phyloP scores from a whole-genome alignment of 371 early-diverging fungal genomes.

The Amoeboaphelidium protococcarum region DNA sequence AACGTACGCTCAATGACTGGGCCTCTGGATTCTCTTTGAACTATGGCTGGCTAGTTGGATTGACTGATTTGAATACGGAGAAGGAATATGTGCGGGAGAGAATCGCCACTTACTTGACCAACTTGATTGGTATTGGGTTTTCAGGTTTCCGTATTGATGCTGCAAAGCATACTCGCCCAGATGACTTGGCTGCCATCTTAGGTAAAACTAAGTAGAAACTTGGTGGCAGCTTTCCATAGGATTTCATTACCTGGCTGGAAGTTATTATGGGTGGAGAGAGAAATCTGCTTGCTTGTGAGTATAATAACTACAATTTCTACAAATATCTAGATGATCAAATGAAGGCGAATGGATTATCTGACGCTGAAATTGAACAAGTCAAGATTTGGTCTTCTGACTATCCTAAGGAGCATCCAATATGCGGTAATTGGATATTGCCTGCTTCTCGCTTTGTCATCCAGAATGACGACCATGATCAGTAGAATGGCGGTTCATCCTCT shows the following conservation, averaged over 20 bases:
- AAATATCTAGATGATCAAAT: constrained; percentile 2
- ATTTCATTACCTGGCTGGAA: constrained; percentile 8
- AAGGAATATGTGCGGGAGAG: constrained; percentile 5
- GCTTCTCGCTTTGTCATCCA: constrained; percentile 7
- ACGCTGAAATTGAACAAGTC: constrained; percentile 4
- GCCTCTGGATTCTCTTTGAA: constrained; percentile 1
- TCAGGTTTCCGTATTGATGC: constrained; percentile 7
- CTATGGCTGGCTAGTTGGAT: constrained; percentile 5
- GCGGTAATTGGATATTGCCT: constrained; percentile 7
- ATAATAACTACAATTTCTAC: constrained; percentile 5
- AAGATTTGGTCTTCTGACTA: constrained; percentile 9
- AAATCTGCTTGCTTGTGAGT: constrained; percentile 6
- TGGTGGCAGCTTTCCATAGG: constrained; percentile 5
- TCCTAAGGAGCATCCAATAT: constrained; percentile 8
- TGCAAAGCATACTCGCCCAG: constrained; percentile 7
- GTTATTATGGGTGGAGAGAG: constrained; percentile 8
- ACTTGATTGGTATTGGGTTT: constrained; percentile 6
- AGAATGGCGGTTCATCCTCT: constrained; percentile 6
- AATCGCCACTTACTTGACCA: constrained; percentile 5
- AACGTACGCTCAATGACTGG: constrained; percentile 3
- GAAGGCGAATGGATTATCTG: constrained; percentile 2
- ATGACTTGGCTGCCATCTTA: constrained; percentile 5
- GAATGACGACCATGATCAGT: constrained; percentile 10
- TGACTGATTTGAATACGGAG: constrained; percentile 7
- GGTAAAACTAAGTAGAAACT: constrained; percentile 3